phyloP scores from a whole-genome alignment of 208 protist genomes.

The Crithidia mellificae region DNA sequence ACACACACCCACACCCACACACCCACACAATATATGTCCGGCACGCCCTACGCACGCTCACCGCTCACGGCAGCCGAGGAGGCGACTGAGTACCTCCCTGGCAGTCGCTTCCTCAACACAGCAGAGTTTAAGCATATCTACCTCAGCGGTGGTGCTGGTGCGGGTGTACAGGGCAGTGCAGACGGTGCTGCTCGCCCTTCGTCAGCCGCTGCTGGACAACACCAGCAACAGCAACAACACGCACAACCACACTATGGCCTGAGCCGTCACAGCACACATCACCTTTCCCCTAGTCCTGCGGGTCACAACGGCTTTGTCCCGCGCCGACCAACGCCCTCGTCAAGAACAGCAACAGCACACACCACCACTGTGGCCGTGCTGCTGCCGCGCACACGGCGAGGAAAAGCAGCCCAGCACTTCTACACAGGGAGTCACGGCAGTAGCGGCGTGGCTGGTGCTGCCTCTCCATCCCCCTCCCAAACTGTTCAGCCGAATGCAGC shows the following conservation, averaged over 20 bases:
- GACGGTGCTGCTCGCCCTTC: not conserved
- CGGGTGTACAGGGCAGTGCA: too few species aligned
- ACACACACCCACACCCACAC: too few species aligned
- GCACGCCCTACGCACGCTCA: conserved; percentile 4
- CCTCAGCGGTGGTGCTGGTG: conserved; percentile 30
- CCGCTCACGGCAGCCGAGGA: conserved; percentile 25
- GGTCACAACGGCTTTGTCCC: not conserved
- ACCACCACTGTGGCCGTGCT: too few species aligned
- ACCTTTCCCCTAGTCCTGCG: not conserved
- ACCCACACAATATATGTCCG: not conserved
- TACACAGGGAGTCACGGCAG: not conserved
- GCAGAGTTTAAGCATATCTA: conserved; percentile 55
- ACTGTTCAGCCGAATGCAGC: not conserved
- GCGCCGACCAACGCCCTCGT: not conserved
- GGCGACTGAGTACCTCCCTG: conserved; percentile 1
- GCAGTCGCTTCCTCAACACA: conserved; percentile 46
- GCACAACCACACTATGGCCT: too few species aligned
- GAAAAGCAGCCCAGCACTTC: not conserved
- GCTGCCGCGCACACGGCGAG: not conserved
- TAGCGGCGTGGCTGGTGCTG: too few species aligned
- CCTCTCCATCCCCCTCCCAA: not conserved
- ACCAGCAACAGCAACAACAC: not conserved
- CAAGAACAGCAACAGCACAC: too few species aligned
- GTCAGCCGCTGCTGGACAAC: not conserved
- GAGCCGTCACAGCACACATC: not conserved